A percentile compares a stretch with the other conserved stretches of the same genome.
Evolutionary conservation across 2,329 filamentous ascomycete genomes (phyloP).

Genomic region (Colletotrichum viniferum): DNA sequence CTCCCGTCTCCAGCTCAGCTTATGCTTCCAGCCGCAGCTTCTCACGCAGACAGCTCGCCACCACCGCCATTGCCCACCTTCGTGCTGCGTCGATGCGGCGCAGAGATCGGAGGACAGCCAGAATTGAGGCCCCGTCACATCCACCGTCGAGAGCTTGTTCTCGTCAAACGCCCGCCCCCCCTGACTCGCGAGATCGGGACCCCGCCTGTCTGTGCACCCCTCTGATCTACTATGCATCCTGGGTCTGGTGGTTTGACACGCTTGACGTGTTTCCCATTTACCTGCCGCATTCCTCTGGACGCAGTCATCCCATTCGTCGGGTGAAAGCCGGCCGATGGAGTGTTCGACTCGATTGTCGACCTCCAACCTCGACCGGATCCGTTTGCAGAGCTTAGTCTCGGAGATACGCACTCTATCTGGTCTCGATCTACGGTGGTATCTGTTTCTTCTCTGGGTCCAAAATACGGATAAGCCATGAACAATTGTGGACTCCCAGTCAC

Average conservation of each 20-base stretch:
- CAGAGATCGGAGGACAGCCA: background rate
- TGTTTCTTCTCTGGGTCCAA: background rate
- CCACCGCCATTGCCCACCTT: background rate
- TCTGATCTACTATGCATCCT: constrained; percentile 2
- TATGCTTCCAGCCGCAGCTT: background rate
- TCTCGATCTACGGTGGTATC: background rate
- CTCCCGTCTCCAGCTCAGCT: background rate
- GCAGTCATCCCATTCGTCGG: constrained; percentile 6
- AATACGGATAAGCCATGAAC: background rate
- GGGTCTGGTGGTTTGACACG: background rate
- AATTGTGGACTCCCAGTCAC: background rate
- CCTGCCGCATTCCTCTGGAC: constrained; percentile 8
- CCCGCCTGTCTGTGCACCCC: background rate
- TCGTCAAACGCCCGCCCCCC: background rate
- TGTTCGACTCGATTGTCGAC: background rate
- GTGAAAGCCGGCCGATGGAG: background rate
- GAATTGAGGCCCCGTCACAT: background rate
- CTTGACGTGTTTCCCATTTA: constrained; percentile 8
- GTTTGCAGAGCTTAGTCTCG: background rate
- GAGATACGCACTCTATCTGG: background rate
- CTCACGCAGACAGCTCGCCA: background rate
- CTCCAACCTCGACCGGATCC: background rate
- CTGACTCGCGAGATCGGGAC: constrained; percentile 9
- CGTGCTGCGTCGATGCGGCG: background rate
- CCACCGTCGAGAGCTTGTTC: background rate